Evolutionary conservation across 495 filamentous ascomycete species (phyloP).

Genomic region (Trichoderma gamsii): DNA sequence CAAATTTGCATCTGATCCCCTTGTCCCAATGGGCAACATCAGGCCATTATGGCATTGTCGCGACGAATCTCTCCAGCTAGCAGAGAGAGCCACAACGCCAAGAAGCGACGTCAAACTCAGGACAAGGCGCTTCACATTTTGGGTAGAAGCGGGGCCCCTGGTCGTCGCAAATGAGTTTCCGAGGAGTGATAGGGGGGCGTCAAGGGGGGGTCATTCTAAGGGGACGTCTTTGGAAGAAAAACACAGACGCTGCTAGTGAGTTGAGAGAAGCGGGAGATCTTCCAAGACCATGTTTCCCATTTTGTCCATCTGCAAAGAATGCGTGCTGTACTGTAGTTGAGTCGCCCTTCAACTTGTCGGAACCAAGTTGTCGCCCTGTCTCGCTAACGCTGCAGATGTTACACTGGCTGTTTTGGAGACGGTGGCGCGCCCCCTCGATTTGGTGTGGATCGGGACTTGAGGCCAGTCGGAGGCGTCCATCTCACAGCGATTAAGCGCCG

Average conservation of each 20-base stretch:
- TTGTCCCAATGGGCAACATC: background rate
- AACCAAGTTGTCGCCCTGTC: background rate
- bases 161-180: constrained; percentile 3
- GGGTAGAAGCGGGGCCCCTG: background rate
- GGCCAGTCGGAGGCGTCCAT: constrained; percentile 3
- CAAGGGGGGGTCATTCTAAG: background rate
- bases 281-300: background rate
- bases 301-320: background rate
- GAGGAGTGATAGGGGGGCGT: background rate
- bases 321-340: background rate
- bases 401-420: constrained; percentile 3
- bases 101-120: background rate
- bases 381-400: constrained; percentile 12
- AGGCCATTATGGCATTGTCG: background rate
- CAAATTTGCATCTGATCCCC: background rate
- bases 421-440: background rate
- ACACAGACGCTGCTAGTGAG: background rate
- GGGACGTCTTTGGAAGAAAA: background rate
- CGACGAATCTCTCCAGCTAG: background rate
- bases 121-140: background rate
- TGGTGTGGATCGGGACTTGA: background rate
- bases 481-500: constrained; percentile 1
- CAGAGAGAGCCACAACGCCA: background rate
- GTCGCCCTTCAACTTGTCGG: background rate
- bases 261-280: background rate